phyloP scores from a whole-genome alignment of 768 basidiomycete species.

The Kwoniella sp. region DNA sequence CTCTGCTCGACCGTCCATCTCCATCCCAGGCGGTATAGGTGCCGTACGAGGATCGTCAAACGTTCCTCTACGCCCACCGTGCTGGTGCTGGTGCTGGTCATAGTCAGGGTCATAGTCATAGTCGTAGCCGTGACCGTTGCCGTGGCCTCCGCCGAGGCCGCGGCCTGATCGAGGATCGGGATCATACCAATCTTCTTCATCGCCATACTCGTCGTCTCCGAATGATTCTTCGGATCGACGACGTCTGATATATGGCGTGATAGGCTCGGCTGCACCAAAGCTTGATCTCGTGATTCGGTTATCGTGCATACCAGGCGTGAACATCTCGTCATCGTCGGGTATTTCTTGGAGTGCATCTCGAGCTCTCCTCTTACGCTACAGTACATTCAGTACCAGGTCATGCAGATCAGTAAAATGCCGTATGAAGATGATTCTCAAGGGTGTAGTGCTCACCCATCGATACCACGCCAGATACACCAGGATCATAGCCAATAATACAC shows the following conservation, averaged over 20 bases:
- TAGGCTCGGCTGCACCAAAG: slow-evolving; percentile 20
- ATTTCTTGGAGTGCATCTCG: neutral
- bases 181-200: slow-evolving; percentile 17
- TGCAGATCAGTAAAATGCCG: too few species aligned
- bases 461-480: slow-evolving; percentile 19
- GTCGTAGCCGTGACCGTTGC: neutral
- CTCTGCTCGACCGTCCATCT: neutral
- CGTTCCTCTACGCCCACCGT: neutral
- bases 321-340: slow-evolving; percentile 8
- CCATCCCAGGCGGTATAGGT: neutral
- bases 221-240: neutral
- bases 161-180: slow-evolving; percentile 1
- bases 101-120: too few species aligned
- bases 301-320: neutral
- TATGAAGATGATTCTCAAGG: too few species aligned
- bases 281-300: slow-evolving; percentile 17
- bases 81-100: too few species aligned
- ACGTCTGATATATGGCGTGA: slow-evolving; percentile 10
- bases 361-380: slow-evolving; percentile 21
- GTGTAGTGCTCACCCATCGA: slow-evolving; percentile 17
- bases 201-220: neutral
- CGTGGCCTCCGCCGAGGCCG: neutral
- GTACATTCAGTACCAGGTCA: neutral
- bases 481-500: slow-evolving; percentile 14
- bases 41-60: slow-evolving; percentile 12